Evolutionary conservation across 2,329 filamentous ascomycete species (phyloP).

Genomic region (Aspergillus melleus): DNA sequence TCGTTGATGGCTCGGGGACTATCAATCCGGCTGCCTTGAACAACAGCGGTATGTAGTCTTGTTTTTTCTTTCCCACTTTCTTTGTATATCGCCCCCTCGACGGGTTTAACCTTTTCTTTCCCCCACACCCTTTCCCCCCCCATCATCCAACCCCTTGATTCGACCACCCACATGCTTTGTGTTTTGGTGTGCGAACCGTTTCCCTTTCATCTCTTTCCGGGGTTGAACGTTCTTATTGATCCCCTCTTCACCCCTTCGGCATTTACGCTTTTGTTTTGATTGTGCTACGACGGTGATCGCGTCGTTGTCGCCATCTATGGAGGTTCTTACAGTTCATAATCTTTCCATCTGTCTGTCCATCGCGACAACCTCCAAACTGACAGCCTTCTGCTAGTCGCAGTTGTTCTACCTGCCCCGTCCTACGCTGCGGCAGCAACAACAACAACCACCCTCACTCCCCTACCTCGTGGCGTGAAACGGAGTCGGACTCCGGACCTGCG

Average conservation of each 20-base stretch:
- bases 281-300: not conserved
- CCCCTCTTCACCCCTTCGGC: not conserved
- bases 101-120: conserved; percentile 5
- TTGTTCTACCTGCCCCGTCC: conserved; percentile 35
- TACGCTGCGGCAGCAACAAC: conserved; percentile 27
- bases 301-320: conserved; percentile 11
- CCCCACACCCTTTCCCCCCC: conserved; percentile 1
- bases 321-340: conserved; percentile 8
- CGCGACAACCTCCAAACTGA: conserved; percentile 34
- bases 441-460: conserved; percentile 45
- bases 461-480: conserved; percentile 72
- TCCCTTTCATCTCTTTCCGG: conserved; percentile 5
- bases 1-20: conserved; percentile 75
- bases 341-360: conserved; percentile 18
- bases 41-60: conserved; percentile 62
- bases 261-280: not conserved
- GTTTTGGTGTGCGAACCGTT: conserved; percentile 1
- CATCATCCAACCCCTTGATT: not conserved
- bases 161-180: not conserved
- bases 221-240: not conserved
- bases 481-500: conserved; percentile 72
- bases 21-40: conserved; percentile 89
- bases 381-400: conserved; percentile 36
- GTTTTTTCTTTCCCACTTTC: not conserved
- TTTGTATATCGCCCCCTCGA: conserved; percentile 4